A percentile compares a stretch with the other conserved stretches of the same genome.
These are phyloP conservation scores for Meripilus lineatus DNA, from an alignment of 1,284 basidiomycete genomes.

Conservation along the genomic window DNA sequence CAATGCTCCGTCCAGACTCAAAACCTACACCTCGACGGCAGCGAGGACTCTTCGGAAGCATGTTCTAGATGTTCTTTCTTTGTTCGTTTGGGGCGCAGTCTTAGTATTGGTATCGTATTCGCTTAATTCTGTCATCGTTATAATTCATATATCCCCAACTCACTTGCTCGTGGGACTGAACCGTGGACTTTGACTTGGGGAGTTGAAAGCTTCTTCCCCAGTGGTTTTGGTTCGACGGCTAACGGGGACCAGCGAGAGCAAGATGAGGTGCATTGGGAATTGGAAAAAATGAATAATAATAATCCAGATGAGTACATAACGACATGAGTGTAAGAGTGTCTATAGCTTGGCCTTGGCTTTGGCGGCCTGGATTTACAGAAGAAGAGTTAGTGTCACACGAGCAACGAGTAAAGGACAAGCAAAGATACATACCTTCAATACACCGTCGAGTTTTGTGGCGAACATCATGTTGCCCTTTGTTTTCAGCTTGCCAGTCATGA, in stretches of 20 bases:
- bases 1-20: constrained; percentile 71
- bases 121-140: too few species aligned
- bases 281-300: too few species aligned
- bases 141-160: too few species aligned
- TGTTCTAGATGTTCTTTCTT: constrained; percentile 42
- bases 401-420: neutral
- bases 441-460: constrained; percentile 80
- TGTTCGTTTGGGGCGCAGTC: too few species aligned
- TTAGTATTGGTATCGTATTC: too few species aligned
- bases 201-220: too few species aligned
- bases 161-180: too few species aligned
- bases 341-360: constrained; percentile 38
- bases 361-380: constrained; percentile 21
- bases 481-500: constrained; percentile 90
- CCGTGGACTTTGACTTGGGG: too few species aligned
- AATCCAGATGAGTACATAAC: neutral
- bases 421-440: constrained; percentile 66
- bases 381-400: neutral
- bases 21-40: constrained; percentile 64
- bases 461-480: constrained; percentile 86
- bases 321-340: constrained; percentile 3
- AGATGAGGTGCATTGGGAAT: too few species aligned
- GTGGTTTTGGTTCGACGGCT: too few species aligned
- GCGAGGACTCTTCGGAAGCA: constrained; percentile 67
- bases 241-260: too few species aligned